Conservation (phyloP, 2,329 filamentous ascomycete genomes). For the Pseudogymnoascus sp. region DNA sequence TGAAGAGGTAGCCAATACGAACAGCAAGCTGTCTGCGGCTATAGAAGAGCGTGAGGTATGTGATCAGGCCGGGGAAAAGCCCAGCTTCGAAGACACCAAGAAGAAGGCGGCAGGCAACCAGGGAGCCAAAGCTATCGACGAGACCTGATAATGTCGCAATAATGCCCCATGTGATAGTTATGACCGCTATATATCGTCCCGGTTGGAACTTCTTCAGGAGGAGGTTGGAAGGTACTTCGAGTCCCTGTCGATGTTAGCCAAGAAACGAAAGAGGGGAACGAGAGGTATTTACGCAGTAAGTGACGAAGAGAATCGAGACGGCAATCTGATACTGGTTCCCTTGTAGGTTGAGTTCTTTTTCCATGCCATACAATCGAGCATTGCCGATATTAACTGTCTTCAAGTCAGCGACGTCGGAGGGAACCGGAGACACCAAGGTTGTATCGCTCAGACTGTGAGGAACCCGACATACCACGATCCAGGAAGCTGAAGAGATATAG, state of each 20-base stretch:
- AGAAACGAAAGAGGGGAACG: neutral
- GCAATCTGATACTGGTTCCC: slow-evolving; percentile 48
- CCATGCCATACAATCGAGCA: slow-evolving; percentile 48
- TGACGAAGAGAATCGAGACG: slow-evolving; percentile 44
- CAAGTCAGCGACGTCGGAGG: slow-evolving; percentile 20
- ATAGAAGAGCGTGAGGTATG: slow-evolving; percentile 58
- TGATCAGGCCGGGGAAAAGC: slow-evolving; percentile 48
- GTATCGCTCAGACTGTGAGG: slow-evolving; percentile 22
- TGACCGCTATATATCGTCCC: slow-evolving; percentile 38
- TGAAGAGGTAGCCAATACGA: slow-evolving; percentile 55
- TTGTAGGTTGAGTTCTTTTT: slow-evolving; percentile 45
- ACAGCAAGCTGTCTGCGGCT: slow-evolving; percentile 52
- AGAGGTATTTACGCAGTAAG: slow-evolving; percentile 37
- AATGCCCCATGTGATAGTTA: slow-evolving; percentile 41
- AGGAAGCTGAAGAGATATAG: slow-evolving; percentile 70
- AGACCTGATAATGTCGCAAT: slow-evolving; percentile 47
- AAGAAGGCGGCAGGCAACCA: slow-evolving; percentile 47
- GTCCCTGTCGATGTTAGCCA: slow-evolving; percentile 22
- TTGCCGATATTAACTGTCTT: slow-evolving; percentile 51
- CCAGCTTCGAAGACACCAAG: slow-evolving; percentile 51
- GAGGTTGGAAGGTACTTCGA: slow-evolving; percentile 39
- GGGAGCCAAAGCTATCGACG: slow-evolving; percentile 41
- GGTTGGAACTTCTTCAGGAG: slow-evolving; percentile 39
- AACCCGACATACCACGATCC: slow-evolving; percentile 49
- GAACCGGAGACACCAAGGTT: slow-evolving; percentile 3